Base-by-base conservation (phyloP, 208 protist genomes). In the Leptomonas seymouri region DNA sequence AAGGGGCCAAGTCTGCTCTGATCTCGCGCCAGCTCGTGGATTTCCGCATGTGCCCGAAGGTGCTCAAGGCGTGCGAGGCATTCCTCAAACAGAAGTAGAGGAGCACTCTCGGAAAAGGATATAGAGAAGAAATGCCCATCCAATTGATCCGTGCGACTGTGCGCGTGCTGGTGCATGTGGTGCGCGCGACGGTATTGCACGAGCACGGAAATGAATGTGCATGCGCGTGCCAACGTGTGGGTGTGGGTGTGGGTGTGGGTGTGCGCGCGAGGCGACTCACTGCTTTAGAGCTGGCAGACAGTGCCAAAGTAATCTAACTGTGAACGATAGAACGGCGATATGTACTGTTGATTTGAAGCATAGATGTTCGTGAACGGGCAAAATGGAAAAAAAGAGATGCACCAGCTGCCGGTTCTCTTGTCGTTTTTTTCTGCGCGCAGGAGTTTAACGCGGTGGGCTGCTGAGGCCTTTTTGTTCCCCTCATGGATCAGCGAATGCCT, bases 41-140 rank as follows among this genome's bases (percentile, higher is more conserved):
- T 61, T 90, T 96, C 53, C 72, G 91, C 21, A 88, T 89, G 78
- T 96, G 91, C 64, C 88, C 86, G 7, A 90, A 87, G 39, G 49
- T 96, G 25, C 54, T 93, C 21, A 89, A 85, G 66, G 76, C 77
- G 23, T 89, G 77, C 68, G 88, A 96, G 66, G 34, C 76, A 0
- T 96, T 96, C 49, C 60, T 94, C n/a, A 84, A 88, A 44, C 63
- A 78, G 25, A 67, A 79, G 25, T 90, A 86, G 63, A 16, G 84
- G 63, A 16, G 20, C 18, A 18, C 3, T 15, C 20, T 15, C 7
- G 3, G 44, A 2, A 15, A 4, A 4, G 44, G 2, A 48, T 5
- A 48, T 48, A 21, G 44, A n/a, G 3, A 9, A 39, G 9, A 9
- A 9, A 39, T 9, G 9, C 9, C 34, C 7, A 39, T 3, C 7